These are phyloP conservation scores for Toxicodendron radicans DNA, from an alignment of 345 rosid genomes.

Conservation along the genomic window DNA sequence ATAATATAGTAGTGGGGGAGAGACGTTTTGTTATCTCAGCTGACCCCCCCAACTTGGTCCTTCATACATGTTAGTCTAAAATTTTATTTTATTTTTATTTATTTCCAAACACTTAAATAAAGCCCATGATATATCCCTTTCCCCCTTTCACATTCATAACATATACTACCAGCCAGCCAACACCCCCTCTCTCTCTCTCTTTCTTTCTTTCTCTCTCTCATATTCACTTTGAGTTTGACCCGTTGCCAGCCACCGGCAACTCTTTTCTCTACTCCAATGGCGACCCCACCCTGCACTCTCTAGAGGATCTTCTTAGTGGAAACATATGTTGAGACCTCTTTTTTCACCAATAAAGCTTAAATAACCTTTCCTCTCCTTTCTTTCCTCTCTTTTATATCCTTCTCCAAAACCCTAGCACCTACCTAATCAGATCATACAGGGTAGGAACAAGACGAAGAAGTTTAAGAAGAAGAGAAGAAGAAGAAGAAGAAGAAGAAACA, in stretches of 20 bases:
- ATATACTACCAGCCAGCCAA: conserved; percentile 9
- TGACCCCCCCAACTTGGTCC: conserved; percentile 6
- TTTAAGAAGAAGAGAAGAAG: background rate
- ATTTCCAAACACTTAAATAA: background rate
- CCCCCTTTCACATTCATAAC: conserved; percentile 42
- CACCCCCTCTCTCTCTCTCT: conserved; percentile 5
- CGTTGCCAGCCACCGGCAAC: conserved; percentile 77
- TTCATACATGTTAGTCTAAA: background rate
- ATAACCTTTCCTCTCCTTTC: conserved; percentile 29
- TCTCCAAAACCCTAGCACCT: conserved; percentile 42
- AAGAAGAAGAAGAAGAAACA: background rate
- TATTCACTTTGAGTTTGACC: conserved; percentile 80
- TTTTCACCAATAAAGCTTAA: conserved; percentile 27
- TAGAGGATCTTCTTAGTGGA: conserved; percentile 45
- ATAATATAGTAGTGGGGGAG: background rate
- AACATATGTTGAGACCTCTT: conserved; percentile 20
- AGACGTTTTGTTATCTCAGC: background rate
- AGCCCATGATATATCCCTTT: conserved; percentile 16
- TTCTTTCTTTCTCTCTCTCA: conserved; percentile 30
- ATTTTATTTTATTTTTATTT: background rate
- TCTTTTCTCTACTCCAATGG: conserved; percentile 45
- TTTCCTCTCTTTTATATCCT: conserved; percentile 13
- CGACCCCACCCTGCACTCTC: conserved; percentile 52
- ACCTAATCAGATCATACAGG: conserved; percentile 3
- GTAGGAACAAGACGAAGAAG: background rate